phyloP scores from a whole-genome alignment of 2,329 filamentous ascomycete species.

The Thelonectria rubi region DNA sequence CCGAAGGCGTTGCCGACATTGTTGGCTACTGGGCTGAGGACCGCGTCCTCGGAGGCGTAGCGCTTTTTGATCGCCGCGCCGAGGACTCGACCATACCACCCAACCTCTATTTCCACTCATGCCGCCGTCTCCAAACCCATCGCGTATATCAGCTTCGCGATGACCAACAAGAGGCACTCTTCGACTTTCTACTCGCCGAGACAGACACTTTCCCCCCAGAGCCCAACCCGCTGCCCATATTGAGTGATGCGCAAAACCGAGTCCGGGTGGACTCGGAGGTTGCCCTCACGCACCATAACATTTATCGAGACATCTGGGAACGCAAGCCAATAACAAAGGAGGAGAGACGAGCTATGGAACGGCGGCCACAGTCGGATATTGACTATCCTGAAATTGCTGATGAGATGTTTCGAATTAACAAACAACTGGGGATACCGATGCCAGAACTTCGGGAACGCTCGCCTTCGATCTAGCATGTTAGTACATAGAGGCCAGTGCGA shows the following conservation, averaged over 20 bases:
- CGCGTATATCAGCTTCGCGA: no score
- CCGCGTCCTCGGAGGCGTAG: background rate
- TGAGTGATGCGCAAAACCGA: no score
- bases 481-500: no score
- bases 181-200: no score
- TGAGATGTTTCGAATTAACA: background rate
- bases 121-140: background rate
- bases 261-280: no score
- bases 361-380: background rate
- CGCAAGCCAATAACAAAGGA: no score
- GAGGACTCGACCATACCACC: background rate
- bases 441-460: background rate
- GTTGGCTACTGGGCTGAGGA: conserved; percentile 6
- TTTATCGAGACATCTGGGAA: no score
- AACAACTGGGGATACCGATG: background rate
- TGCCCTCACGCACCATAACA: no score
- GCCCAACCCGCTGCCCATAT: no score
- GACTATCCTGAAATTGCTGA: background rate
- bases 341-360: background rate
- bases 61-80: background rate
- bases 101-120: background rate
- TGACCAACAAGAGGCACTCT: no score
- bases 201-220: no score
- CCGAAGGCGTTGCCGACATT: background rate
- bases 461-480: background rate